Evolutionary conservation across 768 basidiomycete genomes (phyloP).

Genomic region (Grammothele lineata): DNA sequence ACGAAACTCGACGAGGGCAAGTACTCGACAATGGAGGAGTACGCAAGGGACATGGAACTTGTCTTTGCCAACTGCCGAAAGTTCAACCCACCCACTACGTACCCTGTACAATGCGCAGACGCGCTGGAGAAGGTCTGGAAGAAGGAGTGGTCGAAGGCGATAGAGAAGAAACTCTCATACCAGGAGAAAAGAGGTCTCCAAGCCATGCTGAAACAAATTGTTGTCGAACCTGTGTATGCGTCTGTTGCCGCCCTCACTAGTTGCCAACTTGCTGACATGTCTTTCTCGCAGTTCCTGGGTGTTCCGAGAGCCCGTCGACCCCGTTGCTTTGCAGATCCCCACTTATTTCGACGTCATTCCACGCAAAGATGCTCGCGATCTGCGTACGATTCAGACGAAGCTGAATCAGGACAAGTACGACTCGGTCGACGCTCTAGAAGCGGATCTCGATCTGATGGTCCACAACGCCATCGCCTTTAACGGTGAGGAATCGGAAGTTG

Average conservation of each 20-base stretch:
- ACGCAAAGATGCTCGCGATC: slow-evolving; percentile 81
- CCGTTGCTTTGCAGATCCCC: slow-evolving; percentile 75
- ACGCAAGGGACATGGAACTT: slow-evolving; percentile 75
- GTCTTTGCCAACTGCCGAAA: slow-evolving; percentile 86
- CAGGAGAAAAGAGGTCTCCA: slow-evolving; percentile 78
- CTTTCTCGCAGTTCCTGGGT: slow-evolving; percentile 54
- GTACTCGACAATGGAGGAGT: slow-evolving; percentile 80
- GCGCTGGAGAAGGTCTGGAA: slow-evolving; percentile 70
- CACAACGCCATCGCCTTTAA: slow-evolving; percentile 90
- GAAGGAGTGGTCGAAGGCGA: slow-evolving; percentile 81
- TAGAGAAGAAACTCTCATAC: slow-evolving; percentile 68
- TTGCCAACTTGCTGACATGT: slow-evolving; percentile 4
- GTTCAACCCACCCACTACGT: slow-evolving; percentile 86
- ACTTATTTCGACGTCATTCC: slow-evolving; percentile 86
- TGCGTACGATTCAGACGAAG: slow-evolving; percentile 75
- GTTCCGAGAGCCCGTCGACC: slow-evolving; percentile 87
- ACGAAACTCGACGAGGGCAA: slow-evolving; percentile 59
- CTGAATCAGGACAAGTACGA: slow-evolving; percentile 83
- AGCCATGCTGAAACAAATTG: slow-evolving; percentile 62
- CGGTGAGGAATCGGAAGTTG: slow-evolving; percentile 76
- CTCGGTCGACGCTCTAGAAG: slow-evolving; percentile 71
- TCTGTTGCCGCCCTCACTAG: background rate
- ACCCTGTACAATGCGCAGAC: slow-evolving; percentile 68
- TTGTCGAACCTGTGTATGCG: slow-evolving; percentile 62
- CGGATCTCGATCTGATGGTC: slow-evolving; percentile 85